Evolutionary conservation across 306 rosid species (phyloP).

Genomic region (Acmispon strigosus): DNA sequence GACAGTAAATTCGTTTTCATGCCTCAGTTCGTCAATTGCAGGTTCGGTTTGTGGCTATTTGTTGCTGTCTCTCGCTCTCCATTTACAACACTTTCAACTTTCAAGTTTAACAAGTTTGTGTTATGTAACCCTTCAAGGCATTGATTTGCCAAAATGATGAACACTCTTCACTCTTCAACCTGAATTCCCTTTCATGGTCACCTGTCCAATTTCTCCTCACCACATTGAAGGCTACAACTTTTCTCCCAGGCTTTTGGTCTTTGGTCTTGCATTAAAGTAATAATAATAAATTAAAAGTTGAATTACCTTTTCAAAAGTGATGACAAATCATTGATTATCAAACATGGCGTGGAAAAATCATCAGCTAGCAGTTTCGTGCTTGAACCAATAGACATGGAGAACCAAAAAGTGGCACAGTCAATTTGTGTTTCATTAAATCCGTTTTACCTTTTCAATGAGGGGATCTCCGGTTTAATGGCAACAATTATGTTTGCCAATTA

Average conservation of each 20-base stretch:
- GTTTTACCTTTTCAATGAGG: background rate
- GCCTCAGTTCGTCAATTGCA: too few species aligned
- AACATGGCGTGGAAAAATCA: conserved; percentile 18
- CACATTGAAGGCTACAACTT: conserved; percentile 23
- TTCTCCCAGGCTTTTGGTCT: conserved; percentile 6
- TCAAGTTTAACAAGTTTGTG: background rate
- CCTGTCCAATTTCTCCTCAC: conserved; percentile 25
- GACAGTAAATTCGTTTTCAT: too few species aligned
- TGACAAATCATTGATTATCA: background rate
- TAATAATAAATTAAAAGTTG: conserved; percentile 10
- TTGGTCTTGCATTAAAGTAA: background rate
- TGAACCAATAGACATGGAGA: conserved; percentile 1
- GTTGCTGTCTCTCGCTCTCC: too few species aligned
- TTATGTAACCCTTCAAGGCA: background rate
- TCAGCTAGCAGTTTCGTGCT: background rate
- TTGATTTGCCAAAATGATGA: background rate
- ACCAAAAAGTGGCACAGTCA: background rate
- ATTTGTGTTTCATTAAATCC: background rate
- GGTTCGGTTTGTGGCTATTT: too few species aligned
- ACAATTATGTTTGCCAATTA: background rate
- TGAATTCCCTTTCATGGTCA: conserved; percentile 8
- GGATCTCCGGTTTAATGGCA: background rate
- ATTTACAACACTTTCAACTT: too few species aligned
- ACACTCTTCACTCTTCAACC: conserved; percentile 4
- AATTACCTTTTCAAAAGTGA: conserved; percentile 26